These are phyloP conservation scores for Leishmania guyanensis DNA, from an alignment of 208 protist genomes.

Conservation along the genomic window DNA sequence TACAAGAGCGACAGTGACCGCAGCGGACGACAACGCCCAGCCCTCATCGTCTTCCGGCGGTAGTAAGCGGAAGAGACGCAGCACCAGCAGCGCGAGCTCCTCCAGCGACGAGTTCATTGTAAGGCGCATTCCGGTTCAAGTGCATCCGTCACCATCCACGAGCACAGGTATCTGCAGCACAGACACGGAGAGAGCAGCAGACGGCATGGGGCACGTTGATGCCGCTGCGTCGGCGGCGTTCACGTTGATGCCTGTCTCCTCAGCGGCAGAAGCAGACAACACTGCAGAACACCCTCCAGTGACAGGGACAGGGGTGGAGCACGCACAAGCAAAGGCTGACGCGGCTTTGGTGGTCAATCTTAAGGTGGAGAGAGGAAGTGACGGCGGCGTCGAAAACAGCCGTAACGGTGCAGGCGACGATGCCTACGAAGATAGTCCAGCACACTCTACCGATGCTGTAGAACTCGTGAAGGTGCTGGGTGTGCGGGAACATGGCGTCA, in stretches of 20 bases:
- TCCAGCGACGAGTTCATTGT: slow-evolving; percentile 15
- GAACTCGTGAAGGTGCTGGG: background rate
- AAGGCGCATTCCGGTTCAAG: background rate
- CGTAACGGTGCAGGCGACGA: background rate
- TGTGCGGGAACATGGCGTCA: background rate
- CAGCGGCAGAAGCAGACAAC: background rate
- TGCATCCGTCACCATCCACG: background rate
- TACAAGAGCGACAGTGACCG: background rate
- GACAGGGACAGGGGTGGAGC: background rate
- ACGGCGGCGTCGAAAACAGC: background rate
- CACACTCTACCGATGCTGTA: background rate
- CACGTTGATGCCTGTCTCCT: background rate
- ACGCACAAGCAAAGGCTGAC: background rate
- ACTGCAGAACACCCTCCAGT: background rate
- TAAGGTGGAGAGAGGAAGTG: background rate
- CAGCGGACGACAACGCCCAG: background rate
- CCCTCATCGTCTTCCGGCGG: background rate
- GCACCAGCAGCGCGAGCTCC: slow-evolving; percentile 1
- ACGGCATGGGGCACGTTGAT: background rate
- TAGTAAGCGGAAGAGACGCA: background rate
- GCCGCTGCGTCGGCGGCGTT: background rate
- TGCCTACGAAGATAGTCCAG: background rate
- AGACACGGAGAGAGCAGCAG: background rate
- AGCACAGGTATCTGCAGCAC: background rate
- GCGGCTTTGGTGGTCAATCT: background rate